Conservation (phyloP, 768 basidiomycete genomes). For the Phlegmacium glaucopus region DNA sequence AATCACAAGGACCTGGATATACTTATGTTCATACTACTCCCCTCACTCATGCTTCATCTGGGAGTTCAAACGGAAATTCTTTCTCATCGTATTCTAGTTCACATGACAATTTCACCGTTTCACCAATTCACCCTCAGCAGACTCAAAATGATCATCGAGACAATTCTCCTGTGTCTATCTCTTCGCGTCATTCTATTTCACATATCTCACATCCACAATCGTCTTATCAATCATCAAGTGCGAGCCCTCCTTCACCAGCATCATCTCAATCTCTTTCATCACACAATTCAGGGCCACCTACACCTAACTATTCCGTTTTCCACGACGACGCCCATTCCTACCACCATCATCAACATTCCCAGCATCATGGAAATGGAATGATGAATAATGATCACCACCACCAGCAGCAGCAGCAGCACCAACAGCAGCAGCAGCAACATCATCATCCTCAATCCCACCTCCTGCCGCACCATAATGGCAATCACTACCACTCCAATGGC, state of each 20-base stretch:
- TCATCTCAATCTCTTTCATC: slow-evolving; percentile 48
- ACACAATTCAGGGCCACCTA: slow-evolving; percentile 39
- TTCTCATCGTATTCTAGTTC: slow-evolving; percentile 34
- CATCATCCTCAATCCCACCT: not conserved
- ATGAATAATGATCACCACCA: slow-evolving; percentile 21
- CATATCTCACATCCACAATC: slow-evolving; percentile 56
- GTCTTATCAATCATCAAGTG: slow-evolving; percentile 32
- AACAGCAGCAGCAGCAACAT: too few relatives aligned
- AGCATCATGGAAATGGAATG: slow-evolving; percentile 27
- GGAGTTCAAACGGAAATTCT: slow-evolving; percentile 16
- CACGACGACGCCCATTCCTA: slow-evolving; percentile 42
- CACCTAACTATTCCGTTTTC: slow-evolving; percentile 44
- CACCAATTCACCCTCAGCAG: slow-evolving; percentile 11
- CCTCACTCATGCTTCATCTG: slow-evolving; percentile 23
- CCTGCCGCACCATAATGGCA: slow-evolving; percentile 6
- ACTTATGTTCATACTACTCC: slow-evolving; percentile 36
- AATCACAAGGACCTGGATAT: slow-evolving; percentile 32
- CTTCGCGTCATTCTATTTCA: slow-evolving; percentile 58
- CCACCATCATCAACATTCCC: slow-evolving; percentile 1
- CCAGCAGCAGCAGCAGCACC: too few relatives aligned
- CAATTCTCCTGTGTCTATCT: slow-evolving; percentile 30
- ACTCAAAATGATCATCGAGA: slow-evolving; percentile 7
- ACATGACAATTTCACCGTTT: slow-evolving; percentile 21
- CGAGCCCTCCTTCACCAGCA: slow-evolving; percentile 46
- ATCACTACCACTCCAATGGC: slow-evolving; percentile 3